Percentiles rank a stretch among this genome's conserved stretches.
These are phyloP conservation scores for Saccharum spontaneum DNA, from an alignment of 176 grass and related monocot genomes.

Conservation along the genomic window DNA sequence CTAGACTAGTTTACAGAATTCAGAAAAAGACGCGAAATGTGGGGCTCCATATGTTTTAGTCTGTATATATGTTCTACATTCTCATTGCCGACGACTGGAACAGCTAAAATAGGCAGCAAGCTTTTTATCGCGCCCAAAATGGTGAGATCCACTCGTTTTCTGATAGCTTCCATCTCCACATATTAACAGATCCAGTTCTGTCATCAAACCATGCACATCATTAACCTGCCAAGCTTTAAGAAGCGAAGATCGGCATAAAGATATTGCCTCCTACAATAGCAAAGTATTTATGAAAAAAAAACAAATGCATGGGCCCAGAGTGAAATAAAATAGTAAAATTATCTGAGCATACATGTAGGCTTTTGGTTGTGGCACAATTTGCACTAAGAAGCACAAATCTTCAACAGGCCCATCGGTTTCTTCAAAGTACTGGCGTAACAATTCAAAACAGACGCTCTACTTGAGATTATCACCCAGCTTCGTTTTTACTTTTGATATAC, in stretches of 20 bases:
- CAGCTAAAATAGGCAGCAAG: neutral
- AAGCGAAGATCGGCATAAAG: neutral
- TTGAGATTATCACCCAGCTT: slow-evolving; percentile 42
- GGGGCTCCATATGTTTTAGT: neutral
- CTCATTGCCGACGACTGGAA: neutral
- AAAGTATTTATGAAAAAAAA: neutral
- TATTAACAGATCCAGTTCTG: neutral
- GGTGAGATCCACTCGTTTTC: neutral
- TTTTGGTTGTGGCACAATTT: neutral
- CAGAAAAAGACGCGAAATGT: neutral
- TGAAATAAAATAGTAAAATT: neutral
- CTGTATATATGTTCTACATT: neutral
- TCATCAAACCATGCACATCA: neutral
- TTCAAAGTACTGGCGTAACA: neutral
- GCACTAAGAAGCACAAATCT: neutral
- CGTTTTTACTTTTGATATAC: slow-evolving; percentile 48
- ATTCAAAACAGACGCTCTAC: slow-evolving; percentile 11
- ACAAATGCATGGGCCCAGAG: neutral
- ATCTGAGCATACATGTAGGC: slow-evolving; percentile 3
- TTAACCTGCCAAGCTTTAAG: slow-evolving; percentile 19
- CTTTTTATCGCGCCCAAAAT: neutral
- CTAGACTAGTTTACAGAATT: neutral
- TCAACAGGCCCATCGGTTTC: neutral
- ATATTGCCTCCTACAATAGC: neutral
- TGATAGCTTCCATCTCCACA: neutral